Base-by-base conservation (phyloP, 192 early-diverging fungal genomes). In the Umbelopsis isabellina region DNA sequence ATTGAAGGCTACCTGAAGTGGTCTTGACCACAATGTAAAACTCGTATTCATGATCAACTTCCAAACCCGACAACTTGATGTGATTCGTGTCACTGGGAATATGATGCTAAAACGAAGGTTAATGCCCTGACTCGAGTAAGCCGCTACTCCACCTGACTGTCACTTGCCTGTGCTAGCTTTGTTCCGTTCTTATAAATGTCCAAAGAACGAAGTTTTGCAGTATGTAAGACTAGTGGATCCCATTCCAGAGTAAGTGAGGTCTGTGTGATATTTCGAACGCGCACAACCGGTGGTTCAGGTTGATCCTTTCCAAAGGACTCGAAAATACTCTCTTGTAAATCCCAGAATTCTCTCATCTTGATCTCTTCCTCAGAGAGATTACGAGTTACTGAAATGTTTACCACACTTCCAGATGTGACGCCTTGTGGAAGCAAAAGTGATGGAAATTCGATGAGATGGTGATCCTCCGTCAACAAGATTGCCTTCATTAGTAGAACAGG, bases 361-460 rank as follows among this genome's bases (percentile, higher is more conserved):
- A 85, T 82, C 50, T 85, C 85, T 82, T 99, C 98, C 33, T 98
- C 90, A 22, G 91, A 86, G 12, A 84, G 77, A 83, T 98, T 95
- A 46, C 97, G 91, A 70, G 90, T 92, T 27, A 99, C 94, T 35
- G 96, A 91, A 68, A 99, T 89, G 79, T 95, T 99, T 72, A 99
- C 93, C 49, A 99, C 93, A 16, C 94, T 97, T 27, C 98, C 98
- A 20, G 95, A 91, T 16, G 89, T 83, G 18, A 98, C 95, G 18
- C 95, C 95, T 65, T 91, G 93, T 46, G 98, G 98, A 52, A 99
- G 85, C 23, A 99, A 92, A 11, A 96, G 84, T 8, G 98, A 92
- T 2, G 98, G 98, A 73, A 99, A 98, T 81, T 99, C 97, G 68
- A 99, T 96, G 21, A 98, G 86, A 82, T 99, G 97, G 85, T 99